Conservation (phyloP, 345 rosid genomes). For the Populus simonii region DNA sequence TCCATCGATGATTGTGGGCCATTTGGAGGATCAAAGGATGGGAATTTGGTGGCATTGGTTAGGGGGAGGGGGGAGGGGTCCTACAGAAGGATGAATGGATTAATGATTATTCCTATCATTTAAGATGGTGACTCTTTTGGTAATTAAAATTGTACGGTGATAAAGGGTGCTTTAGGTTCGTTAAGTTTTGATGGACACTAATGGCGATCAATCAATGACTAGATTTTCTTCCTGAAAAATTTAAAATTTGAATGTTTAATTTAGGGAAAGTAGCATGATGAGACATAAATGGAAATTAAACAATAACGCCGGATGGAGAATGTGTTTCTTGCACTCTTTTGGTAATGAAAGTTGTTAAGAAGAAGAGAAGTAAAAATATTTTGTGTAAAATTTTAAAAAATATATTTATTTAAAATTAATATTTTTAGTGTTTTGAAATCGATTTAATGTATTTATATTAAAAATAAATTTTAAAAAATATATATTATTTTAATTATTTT, state of each 20-base stretch:
- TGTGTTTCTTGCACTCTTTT: background rate
- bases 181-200: background rate
- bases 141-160: constrained; percentile 6
- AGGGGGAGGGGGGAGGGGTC: background rate
- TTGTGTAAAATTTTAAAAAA: too few species aligned
- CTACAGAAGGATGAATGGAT: background rate
- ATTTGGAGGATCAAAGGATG: background rate
- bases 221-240: background rate
- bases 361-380: too few species aligned
- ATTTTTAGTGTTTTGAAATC: rapidly evolving
- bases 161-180: background rate
- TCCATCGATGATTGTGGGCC: background rate
- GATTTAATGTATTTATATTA: too few species aligned
- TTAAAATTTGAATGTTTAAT: background rate
- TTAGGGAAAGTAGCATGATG: background rate
- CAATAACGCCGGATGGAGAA: background rate
- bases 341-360: background rate
- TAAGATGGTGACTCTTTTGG: background rate
- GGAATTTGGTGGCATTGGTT: background rate
- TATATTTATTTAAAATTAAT: too few species aligned
- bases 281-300: background rate
- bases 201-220: background rate
- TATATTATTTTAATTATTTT: too few species aligned
- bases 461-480: too few species aligned
- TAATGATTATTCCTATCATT: constrained; percentile 11